These are phyloP conservation scores for Globisporangium megalacanthum DNA, from an alignment of 352 stramenopile species.

Conservation along the genomic window DNA sequence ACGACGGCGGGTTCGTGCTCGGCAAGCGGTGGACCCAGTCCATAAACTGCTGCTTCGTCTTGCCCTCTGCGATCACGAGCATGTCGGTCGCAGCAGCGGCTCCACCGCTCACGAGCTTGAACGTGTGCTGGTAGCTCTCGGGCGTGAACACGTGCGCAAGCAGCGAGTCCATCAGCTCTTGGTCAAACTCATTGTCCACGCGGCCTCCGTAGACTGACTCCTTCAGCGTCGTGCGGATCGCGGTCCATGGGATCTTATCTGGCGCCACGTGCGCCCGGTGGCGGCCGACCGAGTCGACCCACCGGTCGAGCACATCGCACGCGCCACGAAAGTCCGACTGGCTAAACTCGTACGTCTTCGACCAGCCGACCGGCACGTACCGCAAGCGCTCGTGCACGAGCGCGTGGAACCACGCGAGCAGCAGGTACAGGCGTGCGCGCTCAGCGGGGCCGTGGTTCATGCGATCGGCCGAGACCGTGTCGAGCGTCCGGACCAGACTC, in stretches of 20 bases:
- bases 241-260: conserved; percentile 97
- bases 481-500: conserved; percentile 95
- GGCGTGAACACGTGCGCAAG: conserved; percentile 92
- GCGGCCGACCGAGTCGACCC: conserved; percentile 86
- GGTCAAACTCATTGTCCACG: conserved; percentile 96
- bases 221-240: conserved; percentile 94
- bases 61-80: conserved; percentile 84
- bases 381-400: conserved; percentile 97
- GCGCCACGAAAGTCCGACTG: conserved; percentile 97
- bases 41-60: conserved; percentile 90
- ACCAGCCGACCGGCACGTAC: conserved; percentile 98
- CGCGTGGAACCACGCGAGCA: conserved; percentile 98
- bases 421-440: conserved; percentile 91
- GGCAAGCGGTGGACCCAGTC: conserved; percentile 86
- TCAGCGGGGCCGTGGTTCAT: conserved; percentile 89
- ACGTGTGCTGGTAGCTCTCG: conserved; percentile 91
- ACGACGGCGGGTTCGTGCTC: conserved; percentile 88
- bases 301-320: conserved; percentile 97
- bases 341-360: conserved; percentile 98
- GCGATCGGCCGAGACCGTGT: conserved; percentile 86
- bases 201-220: conserved; percentile 97
- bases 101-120: conserved; percentile 46
- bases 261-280: conserved; percentile 90
- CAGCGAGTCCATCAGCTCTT: conserved; percentile 93
- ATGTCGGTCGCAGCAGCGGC: conserved; percentile 21